Evolutionary conservation across 352 stramenopile species (phyloP), one percentile per base, ranked within the genome.

Genomic region (Achlya hypogyna): DNA sequence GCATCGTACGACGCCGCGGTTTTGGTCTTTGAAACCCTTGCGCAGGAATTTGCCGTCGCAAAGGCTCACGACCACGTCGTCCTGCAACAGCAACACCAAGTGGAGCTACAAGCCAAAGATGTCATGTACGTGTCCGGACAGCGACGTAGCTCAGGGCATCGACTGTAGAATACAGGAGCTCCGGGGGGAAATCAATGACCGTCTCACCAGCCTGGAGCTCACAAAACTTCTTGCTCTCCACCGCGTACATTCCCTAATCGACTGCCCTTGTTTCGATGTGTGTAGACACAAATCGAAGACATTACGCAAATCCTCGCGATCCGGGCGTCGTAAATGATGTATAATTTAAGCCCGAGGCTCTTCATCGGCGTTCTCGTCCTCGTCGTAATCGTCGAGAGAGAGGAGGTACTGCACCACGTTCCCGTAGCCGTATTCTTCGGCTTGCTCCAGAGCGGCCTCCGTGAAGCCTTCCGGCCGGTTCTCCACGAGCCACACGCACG

Each of bases 401-500:
- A 49, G 28, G n/a, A 67, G 47, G 60, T 67, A 67, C 32, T 67
- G 45, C n/a, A 67, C 47, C 18, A 67, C 60, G 32, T 67, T 67
- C n/a, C 9, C 51, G 51, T 67, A 67, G 38, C 60, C 60, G 38
- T 67, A 67, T 22, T 67, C 60, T n/a, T 67, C 60, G 29, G 60
- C 60, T 58, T 67, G 60, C 43, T 67, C 60, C 14, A 58, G 49
- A 12, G 60, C 60, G n/a, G 60, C 60, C 12, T 49, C 60, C 5
- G 60, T 67, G n/a, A 67, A 67, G 8, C 60, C 60, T 60, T 67
- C 60, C 32, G 29, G 25, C 12, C 60, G 60, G 28, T 69, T 63
- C 27, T 69, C 63, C 5, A 74, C 71, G 29, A 72, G 70, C 35
- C 51, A 56, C 47, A 70, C 63, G 45, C 63, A 59, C 25, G 72